Conservation (phyloP, 73 alveolate genomes). For the Tetrahymena elliotti region DNA sequence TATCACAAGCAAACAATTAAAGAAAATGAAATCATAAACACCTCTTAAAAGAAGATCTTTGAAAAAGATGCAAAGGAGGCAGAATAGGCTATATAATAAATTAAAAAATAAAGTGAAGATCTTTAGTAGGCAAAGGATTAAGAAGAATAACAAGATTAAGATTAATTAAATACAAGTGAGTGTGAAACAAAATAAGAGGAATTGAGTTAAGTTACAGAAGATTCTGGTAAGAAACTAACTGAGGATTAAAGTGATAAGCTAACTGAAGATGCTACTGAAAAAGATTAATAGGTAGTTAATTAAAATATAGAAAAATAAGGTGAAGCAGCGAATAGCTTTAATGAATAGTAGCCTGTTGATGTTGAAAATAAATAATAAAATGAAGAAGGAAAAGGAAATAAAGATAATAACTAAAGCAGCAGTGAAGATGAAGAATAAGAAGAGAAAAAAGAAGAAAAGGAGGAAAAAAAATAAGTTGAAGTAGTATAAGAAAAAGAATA, state of each 20-base stretch:
- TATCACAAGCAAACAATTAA: not conserved
- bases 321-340: not conserved
- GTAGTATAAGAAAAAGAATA: not conserved
- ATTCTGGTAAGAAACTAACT: not conserved
- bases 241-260: not conserved
- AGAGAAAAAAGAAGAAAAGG: not conserved
- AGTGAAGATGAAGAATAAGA: not conserved
- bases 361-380: not conserved
- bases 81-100: not conserved
- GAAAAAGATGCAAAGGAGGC: not conserved
- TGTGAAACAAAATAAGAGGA: not conserved
- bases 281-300: not conserved
- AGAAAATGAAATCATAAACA: not conserved
- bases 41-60: not conserved
- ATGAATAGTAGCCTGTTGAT: not conserved
- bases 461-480: not conserved
- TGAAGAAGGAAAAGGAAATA: not conserved
- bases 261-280: not conserved
- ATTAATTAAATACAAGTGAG: not conserved
- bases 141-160: not conserved
- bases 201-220: not conserved
- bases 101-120: not conserved
- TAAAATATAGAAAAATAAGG: not conserved
- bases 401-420: not conserved
- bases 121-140: not conserved